These are phyloP conservation scores for Penicillium sp. DNA, from an alignment of 2,329 filamentous ascomycete genomes.

Conservation along the genomic window DNA sequence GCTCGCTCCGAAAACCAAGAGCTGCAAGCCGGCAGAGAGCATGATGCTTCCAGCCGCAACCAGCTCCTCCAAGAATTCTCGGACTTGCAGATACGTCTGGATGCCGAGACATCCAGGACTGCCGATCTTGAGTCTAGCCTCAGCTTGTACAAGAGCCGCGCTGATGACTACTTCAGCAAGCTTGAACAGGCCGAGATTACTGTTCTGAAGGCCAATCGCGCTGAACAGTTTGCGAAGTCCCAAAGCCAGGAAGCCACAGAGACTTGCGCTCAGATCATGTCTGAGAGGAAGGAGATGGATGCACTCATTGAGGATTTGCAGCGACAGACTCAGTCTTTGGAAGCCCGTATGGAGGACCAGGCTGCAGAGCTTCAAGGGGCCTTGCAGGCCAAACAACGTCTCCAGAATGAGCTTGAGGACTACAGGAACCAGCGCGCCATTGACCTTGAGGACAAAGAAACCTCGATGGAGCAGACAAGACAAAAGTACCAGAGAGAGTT, in stretches of 20 bases:
- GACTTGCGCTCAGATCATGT: conserved; percentile 81
- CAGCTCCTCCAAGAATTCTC: conserved; percentile 89
- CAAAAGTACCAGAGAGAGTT: conserved; percentile 97
- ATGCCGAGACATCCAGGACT: conserved; percentile 79
- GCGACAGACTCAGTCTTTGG: conserved; percentile 79
- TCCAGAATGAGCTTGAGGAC: conserved; percentile 96
- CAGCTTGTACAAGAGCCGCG: conserved; percentile 81
- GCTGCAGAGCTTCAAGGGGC: conserved; percentile 83
- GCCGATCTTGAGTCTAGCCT: conserved; percentile 80
- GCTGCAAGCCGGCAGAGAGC: conserved; percentile 70
- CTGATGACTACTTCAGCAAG: conserved; percentile 95
- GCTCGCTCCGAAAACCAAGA: conserved; percentile 78
- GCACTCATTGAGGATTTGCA: conserved; percentile 82
- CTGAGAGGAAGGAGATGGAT: conserved; percentile 88
- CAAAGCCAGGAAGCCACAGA: conserved; percentile 90
- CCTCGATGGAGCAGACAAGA: conserved; percentile 90
- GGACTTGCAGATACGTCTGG: conserved; percentile 87
- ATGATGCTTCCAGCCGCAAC: conserved; percentile 79
- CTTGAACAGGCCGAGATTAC: conserved; percentile 95
- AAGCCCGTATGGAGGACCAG: conserved; percentile 86
- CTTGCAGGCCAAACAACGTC: conserved; percentile 82
- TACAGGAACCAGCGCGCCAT: conserved; percentile 92
- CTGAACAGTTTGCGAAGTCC: conserved; percentile 88
- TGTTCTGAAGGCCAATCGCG: conserved; percentile 83
- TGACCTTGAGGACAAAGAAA: conserved; percentile 95